Conservation (phyloP, 2,329 filamentous ascomycete genomes). For the Endoconidiophora polonica region DNA sequence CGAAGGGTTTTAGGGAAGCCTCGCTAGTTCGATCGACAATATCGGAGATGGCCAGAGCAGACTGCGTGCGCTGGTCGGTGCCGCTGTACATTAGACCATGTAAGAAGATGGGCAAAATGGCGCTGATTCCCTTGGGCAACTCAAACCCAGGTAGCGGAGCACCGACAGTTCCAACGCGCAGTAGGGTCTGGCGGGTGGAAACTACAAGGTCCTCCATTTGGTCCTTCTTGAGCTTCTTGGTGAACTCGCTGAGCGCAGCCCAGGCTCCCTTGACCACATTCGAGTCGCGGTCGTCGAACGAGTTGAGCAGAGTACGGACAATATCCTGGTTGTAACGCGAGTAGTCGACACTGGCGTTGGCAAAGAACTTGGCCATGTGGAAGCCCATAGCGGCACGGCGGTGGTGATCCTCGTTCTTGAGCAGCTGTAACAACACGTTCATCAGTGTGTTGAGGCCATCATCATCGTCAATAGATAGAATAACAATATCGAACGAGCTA, state of each 20-base stretch:
- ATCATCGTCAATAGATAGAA: slow-evolving; percentile 85
- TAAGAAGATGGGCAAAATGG: slow-evolving; percentile 88
- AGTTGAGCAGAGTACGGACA: slow-evolving; percentile 74
- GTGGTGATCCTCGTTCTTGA: slow-evolving; percentile 85
- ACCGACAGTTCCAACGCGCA: slow-evolving; percentile 77
- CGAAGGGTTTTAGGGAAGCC: slow-evolving; percentile 78
- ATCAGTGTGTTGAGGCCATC: slow-evolving; percentile 92
- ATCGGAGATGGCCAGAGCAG: slow-evolving; percentile 86
- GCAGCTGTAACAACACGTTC: slow-evolving; percentile 73
- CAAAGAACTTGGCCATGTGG: slow-evolving; percentile 78
- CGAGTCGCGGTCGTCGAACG: slow-evolving; percentile 73
- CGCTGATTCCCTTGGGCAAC: slow-evolving; percentile 91
- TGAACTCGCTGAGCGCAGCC: slow-evolving; percentile 73
- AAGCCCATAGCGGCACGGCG: slow-evolving; percentile 62
- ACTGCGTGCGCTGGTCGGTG: slow-evolving; percentile 76
- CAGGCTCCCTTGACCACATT: slow-evolving; percentile 81
- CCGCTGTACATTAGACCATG: slow-evolving; percentile 97
- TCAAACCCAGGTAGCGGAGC: slow-evolving; percentile 74
- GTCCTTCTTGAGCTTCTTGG: slow-evolving; percentile 80
- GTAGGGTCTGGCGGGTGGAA: slow-evolving; percentile 71
- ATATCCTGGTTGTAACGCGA: slow-evolving; percentile 93
- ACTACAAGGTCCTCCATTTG: slow-evolving; percentile 90
- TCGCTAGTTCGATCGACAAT: slow-evolving; percentile 85
- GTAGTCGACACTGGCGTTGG: slow-evolving; percentile 66
- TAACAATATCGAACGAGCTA: slow-evolving; percentile 69